Conservation (phyloP, 768 basidiomycete genomes). For the Tephrocybe sp. region DNA sequence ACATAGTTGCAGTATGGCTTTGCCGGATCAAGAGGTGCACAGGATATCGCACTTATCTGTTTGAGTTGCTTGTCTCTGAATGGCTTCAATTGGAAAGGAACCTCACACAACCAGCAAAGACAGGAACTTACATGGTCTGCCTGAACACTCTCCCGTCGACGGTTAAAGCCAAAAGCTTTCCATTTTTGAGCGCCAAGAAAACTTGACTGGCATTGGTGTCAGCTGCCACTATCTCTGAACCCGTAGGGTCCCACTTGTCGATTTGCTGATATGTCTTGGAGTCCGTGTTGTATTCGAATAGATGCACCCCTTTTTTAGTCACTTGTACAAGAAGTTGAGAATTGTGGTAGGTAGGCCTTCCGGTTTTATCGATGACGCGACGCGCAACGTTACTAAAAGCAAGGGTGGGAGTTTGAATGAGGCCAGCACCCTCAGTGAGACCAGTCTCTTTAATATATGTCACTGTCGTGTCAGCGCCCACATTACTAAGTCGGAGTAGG, state of each 20-base stretch:
- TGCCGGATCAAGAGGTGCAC: conserved; percentile 51
- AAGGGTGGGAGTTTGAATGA: conserved; percentile 59
- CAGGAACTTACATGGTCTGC: conserved; percentile 31
- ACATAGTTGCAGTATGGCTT: conserved; percentile 48
- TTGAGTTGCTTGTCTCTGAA: too few species aligned
- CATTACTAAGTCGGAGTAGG: conserved; percentile 48
- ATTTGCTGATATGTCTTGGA: conserved; percentile 41
- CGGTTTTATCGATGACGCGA: conserved; percentile 29
- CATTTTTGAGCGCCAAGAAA: conserved; percentile 56
- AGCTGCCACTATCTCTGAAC: conserved; percentile 62
- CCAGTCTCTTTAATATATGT: conserved; percentile 33
- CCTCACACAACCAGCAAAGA: background rate
- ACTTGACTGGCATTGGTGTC: conserved; percentile 70
- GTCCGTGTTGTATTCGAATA: conserved; percentile 56
- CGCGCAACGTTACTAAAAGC: conserved; percentile 58
- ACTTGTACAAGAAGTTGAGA: conserved; percentile 74
- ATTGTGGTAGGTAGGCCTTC: conserved; percentile 33
- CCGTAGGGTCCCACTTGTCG: conserved; percentile 34
- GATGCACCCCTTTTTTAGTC: conserved; percentile 51
- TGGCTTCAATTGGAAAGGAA: too few species aligned
- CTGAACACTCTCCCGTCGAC: conserved; percentile 40
- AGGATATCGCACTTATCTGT: conserved; percentile 71
- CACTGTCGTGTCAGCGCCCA: conserved; percentile 41
- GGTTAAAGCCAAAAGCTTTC: conserved; percentile 51
- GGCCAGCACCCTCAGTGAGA: conserved; percentile 28